Base-by-base conservation (phyloP, 768 basidiomycete genomes). In the Rhizopogon vesiculosus region DNA sequence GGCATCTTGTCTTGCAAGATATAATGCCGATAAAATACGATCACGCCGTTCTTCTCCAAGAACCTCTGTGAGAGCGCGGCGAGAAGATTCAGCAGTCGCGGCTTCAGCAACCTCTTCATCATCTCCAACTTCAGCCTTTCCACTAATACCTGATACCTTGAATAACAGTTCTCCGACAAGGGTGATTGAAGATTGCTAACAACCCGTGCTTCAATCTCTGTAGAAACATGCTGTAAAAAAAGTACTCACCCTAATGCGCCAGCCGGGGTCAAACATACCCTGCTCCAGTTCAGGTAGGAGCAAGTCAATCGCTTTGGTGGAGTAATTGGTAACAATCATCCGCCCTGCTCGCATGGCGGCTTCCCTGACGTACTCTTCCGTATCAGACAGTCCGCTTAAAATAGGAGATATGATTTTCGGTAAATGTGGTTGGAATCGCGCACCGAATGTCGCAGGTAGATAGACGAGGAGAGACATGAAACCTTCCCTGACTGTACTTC, bases 281-380 rank as follows among this genome's bases (percentile, higher is more conserved):
- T 78, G 82, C 69, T 98, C 94, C 40, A 98, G 82, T 69, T 98
- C 94, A 1, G 96, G 97, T 7, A 99, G 75, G 18, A 99, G 78
- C 22, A 99, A 76, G 59, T 98, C 96, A 55, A 98, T 92, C 5
- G 96, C 96, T 66, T 85, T 91, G 65, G 63, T 83, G 10, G 94
- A 89, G 74, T 98, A 98, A 69, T 95, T 97, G 56, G 85, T 87
- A 60, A 99, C 91, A 61, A 98, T 88, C 93, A 98, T 98, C 59
- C 97, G 80, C 55, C 96, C 95, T n/a, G 96, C 95, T 38, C 92
- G 84, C 95, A 98, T 98, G 5, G 96, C 94, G 10, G 96, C 95
- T 59, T 98, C 95, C 25, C 96, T 81, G 9, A 98, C 97, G 65
- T 89, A 93, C 73, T 98, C 97, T 62, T 97, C 95, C 7, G 85